A percentile compares a stretch with the other conserved stretches of the same genome.
Evolutionary conservation across 331 rosid species (phyloP).

Genomic region (Acacia pycnantha): DNA sequence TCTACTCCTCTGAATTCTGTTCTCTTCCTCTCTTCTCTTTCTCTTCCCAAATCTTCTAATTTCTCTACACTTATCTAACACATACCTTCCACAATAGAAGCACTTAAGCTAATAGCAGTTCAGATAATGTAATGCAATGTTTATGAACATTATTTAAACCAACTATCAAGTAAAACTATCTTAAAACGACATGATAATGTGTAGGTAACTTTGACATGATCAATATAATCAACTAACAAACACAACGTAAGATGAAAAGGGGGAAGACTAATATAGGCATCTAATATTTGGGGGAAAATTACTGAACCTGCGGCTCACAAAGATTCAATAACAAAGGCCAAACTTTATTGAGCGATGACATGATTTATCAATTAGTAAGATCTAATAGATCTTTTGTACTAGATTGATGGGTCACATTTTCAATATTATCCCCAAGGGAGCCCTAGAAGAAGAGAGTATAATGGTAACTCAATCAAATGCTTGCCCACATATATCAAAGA

Average conservation of each 20-base stretch:
- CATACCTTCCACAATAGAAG: neutral
- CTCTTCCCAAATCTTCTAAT: too few species aligned
- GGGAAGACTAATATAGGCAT: neutral
- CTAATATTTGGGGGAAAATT: neutral
- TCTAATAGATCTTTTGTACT: neutral
- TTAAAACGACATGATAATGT: neutral
- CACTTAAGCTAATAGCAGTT: neutral
- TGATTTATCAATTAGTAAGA: neutral
- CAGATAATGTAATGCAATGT: neutral
- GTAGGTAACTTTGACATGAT: neutral
- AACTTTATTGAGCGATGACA: neutral
- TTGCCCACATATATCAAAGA: neutral
- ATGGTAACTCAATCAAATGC: neutral
- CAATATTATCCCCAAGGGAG: neutral
- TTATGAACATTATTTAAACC: constrained; percentile 12
- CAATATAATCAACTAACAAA: neutral
- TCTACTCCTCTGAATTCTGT: too few species aligned
- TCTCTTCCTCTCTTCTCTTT: too few species aligned
- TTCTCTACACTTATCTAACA: too few species aligned
- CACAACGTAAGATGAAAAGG: neutral
- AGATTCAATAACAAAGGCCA: neutral
- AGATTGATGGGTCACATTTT: neutral
- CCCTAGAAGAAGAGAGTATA: neutral
- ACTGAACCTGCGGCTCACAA: neutral
- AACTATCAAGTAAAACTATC: neutral